Evolutionary conservation across 1,284 basidiomycete genomes (phyloP).

Genomic region (Boletus mariae): DNA sequence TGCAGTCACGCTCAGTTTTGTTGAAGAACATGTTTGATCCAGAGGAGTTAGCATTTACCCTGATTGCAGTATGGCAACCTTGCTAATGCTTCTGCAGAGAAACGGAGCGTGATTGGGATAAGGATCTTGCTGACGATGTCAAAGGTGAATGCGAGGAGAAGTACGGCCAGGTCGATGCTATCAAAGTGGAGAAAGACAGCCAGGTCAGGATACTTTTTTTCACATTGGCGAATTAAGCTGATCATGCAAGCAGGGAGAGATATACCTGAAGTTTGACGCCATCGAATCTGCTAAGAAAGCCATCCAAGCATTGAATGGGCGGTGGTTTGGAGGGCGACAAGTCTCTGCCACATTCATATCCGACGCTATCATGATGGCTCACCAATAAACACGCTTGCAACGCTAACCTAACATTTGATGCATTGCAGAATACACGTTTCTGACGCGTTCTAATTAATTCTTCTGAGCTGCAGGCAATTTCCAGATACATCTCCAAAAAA

Average conservation of each 20-base stretch:
- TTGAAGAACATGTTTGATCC: slow-evolving; percentile 97
- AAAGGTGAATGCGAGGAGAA: slow-evolving; percentile 90
- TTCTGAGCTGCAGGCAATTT: slow-evolving; percentile 32
- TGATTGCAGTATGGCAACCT: slow-evolving; percentile 7
- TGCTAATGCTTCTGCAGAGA: slow-evolving; percentile 53
- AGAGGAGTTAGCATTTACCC: slow-evolving; percentile 66
- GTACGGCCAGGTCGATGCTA: slow-evolving; percentile 83
- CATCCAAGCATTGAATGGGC: slow-evolving; percentile 85
- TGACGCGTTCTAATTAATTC: slow-evolving; percentile 27
- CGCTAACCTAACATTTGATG: slow-evolving; percentile 28
- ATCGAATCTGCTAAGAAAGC: slow-evolving; percentile 81
- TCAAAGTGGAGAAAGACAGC: slow-evolving; percentile 93
- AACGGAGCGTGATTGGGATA: slow-evolving; percentile 95
- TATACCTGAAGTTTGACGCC: slow-evolving; percentile 89
- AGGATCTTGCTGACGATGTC: slow-evolving; percentile 93
- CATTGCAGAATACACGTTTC: slow-evolving; percentile 28
- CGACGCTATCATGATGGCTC: slow-evolving; percentile 90
- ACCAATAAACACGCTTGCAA: slow-evolving; percentile 48
- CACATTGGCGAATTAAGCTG: not conserved
- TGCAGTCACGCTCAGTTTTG: slow-evolving; percentile 82
- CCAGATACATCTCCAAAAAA: slow-evolving; percentile 30
- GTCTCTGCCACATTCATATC: slow-evolving; percentile 85
- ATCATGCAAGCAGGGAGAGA: slow-evolving; percentile 77
- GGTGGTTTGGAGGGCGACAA: slow-evolving; percentile 92
- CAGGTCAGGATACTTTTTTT: slow-evolving; percentile 51